Evolutionary conservation across 1,139 yeast genomes (phyloP).

Genomic region (Arxiozyma telluris): DNA sequence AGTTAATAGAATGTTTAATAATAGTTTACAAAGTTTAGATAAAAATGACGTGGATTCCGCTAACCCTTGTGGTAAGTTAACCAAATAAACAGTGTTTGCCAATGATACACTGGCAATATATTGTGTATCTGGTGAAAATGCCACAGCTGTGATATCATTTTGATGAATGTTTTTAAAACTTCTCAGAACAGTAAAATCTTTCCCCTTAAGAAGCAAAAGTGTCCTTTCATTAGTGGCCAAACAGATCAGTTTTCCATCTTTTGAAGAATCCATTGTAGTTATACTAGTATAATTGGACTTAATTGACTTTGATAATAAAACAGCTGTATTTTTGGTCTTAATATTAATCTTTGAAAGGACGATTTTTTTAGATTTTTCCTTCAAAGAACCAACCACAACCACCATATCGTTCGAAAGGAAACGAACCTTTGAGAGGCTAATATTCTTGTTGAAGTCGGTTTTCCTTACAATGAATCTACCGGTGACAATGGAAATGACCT

Average conservation of each 20-base stretch:
- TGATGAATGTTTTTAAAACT: constrained; percentile 56
- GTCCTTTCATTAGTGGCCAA: constrained; percentile 73
- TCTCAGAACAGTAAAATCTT: constrained; percentile 43
- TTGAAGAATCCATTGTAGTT: constrained; percentile 58
- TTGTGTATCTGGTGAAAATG: constrained; percentile 61
- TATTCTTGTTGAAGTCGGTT: constrained; percentile 30
- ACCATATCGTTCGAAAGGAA: constrained; percentile 48
- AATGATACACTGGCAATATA: constrained; percentile 73
- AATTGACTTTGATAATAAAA: constrained; percentile 30
- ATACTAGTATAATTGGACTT: constrained; percentile 43
- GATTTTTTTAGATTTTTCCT: constrained; percentile 37
- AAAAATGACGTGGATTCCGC: constrained; percentile 37
- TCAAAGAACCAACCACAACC: constrained; percentile 46
- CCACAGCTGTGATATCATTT: constrained; percentile 71
- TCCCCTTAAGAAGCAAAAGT: constrained; percentile 44
- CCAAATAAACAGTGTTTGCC: constrained; percentile 61
- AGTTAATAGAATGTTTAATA: constrained; percentile 40
- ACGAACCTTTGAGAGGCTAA: constrained; percentile 48
- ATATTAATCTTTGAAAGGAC: constrained; percentile 26
- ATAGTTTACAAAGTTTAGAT: constrained; percentile 35
- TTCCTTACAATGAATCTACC: constrained; percentile 34
- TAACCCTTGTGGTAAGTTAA: constrained; percentile 49
- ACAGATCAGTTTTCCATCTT: constrained; percentile 43
- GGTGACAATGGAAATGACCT: constrained; percentile 39
- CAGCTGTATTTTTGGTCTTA: constrained; percentile 25